These are phyloP conservation scores for Exserohilum turcica DNA, from an alignment of 2,329 filamentous ascomycete genomes.

Conservation along the genomic window DNA sequence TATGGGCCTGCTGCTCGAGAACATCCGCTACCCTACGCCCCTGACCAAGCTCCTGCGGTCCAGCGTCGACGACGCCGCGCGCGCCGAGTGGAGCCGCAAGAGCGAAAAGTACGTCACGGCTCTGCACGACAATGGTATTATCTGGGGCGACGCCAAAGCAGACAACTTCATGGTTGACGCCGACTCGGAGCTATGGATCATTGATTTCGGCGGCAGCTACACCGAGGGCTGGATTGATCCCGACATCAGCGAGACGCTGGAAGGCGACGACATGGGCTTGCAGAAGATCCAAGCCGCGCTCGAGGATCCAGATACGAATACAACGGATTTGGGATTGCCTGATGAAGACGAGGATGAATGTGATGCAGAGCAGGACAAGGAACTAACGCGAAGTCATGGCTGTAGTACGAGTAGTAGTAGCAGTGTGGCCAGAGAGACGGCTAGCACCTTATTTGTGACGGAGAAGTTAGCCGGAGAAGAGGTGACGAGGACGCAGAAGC, in stretches of 20 bases:
- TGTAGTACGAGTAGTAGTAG: not conserved
- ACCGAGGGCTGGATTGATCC: conserved; percentile 51
- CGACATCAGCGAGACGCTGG: conserved; percentile 44
- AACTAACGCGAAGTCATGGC: no score
- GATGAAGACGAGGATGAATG: conserved; percentile 2
- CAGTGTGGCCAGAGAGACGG: conserved; percentile 2
- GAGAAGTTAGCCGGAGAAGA: conserved; percentile 7
- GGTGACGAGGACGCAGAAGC: conserved; percentile 7
- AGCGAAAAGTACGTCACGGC: conserved; percentile 14
- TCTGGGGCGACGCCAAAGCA: conserved; percentile 39
- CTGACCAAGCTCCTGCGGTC: conserved; percentile 19
- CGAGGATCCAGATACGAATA: conserved; percentile 15
- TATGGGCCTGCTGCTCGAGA: conserved; percentile 21
- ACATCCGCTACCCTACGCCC: conserved; percentile 17
- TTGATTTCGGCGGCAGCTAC: conserved; percentile 50
- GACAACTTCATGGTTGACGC: conserved; percentile 49
- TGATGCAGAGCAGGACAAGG: not conserved
- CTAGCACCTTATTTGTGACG: conserved; percentile 9
- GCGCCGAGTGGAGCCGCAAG: conserved; percentile 19
- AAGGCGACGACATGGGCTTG: conserved; percentile 46
- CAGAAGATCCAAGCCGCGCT: conserved; percentile 22
- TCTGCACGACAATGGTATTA: conserved; percentile 20
- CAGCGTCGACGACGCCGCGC: conserved; percentile 11
- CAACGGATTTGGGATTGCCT: conserved; percentile 6
- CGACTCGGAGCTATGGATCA: conserved; percentile 46